phyloP scores from a whole-genome alignment of 768 basidiomycete species.

The Suillus subluteus region DNA sequence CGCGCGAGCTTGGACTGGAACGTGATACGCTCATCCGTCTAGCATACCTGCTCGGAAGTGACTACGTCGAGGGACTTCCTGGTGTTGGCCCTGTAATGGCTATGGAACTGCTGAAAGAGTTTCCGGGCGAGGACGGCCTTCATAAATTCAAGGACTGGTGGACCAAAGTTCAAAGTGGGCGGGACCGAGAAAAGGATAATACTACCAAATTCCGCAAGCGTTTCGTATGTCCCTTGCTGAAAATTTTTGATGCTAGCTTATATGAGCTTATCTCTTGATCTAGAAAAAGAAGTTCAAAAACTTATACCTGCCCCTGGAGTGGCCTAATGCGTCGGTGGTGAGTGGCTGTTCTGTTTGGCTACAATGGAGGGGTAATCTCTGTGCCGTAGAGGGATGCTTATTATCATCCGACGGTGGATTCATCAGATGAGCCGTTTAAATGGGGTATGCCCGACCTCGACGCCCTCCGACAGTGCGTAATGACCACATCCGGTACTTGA shows the following conservation, averaged over 20 bases:
- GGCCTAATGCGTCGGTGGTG: slow-evolving; percentile 94
- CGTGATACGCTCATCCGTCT: slow-evolving; percentile 85
- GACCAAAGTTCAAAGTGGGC: slow-evolving; percentile 88
- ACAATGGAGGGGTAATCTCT: slow-evolving; percentile 10
- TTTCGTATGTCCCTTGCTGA: slow-evolving; percentile 64
- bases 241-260: slow-evolving; percentile 13
- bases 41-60: slow-evolving; percentile 94
- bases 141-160: slow-evolving; percentile 94
- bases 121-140: slow-evolving; percentile 83
- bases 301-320: slow-evolving; percentile 78
- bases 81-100: slow-evolving; percentile 96
- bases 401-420: slow-evolving; percentile 87
- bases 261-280: slow-evolving; percentile 17
- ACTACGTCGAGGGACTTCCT: slow-evolving; percentile 91
- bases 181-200: slow-evolving; percentile 76
- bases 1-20: slow-evolving; percentile 84
- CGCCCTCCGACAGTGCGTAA: slow-evolving; percentile 75
- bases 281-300: slow-evolving; percentile 91
- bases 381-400: slow-evolving; percentile 82
- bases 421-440: slow-evolving; percentile 91
- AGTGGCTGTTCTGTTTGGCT: slow-evolving; percentile 29
- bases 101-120: slow-evolving; percentile 94
- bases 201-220: slow-evolving; percentile 77
- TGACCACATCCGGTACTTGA: slow-evolving; percentile 7
- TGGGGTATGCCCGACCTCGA: slow-evolving; percentile 98